Conservation (phyloP, 331 rosid species). For the Quercus lobata region DNA sequence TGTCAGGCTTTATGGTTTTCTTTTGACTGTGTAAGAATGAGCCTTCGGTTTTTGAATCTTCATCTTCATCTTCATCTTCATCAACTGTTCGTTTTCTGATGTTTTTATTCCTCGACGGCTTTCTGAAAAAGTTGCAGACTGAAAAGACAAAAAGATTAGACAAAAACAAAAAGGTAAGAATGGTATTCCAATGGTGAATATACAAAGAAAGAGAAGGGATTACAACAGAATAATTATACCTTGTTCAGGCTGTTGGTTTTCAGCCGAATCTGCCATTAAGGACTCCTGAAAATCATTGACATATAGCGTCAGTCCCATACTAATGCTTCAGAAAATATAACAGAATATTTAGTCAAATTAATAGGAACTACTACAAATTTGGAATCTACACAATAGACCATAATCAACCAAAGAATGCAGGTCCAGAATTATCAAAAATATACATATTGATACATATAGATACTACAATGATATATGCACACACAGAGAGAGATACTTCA, state of each 20-base stretch:
- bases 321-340: neutral
- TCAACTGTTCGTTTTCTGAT: conserved; percentile 53
- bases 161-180: neutral
- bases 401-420: neutral
- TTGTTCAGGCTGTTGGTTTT: conserved; percentile 51
- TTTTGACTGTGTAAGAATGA: conserved; percentile 45
- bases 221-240: conserved; percentile 26
- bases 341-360: neutral
- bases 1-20: conserved; percentile 52
- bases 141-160: conserved; percentile 14
- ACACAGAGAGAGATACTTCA: too few species aligned
- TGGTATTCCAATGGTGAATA: neutral
- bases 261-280: conserved; percentile 34
- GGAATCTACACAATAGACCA: neutral
- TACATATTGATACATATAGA: neutral
- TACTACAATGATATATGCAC: too few species aligned
- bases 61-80: conserved; percentile 46
- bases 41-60: conserved; percentile 34
- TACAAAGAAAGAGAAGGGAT: neutral
- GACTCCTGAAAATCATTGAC: neutral
- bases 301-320: neutral
- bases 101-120: conserved; percentile 59
- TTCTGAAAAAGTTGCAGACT: conserved; percentile 83
- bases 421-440: too few species aligned
- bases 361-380: neutral